Evolutionary conservation across 2,329 filamentous ascomycete genomes (phyloP), one percentile per base, ranked within the genome.

Genomic region (Bipolaris cookei): DNA sequence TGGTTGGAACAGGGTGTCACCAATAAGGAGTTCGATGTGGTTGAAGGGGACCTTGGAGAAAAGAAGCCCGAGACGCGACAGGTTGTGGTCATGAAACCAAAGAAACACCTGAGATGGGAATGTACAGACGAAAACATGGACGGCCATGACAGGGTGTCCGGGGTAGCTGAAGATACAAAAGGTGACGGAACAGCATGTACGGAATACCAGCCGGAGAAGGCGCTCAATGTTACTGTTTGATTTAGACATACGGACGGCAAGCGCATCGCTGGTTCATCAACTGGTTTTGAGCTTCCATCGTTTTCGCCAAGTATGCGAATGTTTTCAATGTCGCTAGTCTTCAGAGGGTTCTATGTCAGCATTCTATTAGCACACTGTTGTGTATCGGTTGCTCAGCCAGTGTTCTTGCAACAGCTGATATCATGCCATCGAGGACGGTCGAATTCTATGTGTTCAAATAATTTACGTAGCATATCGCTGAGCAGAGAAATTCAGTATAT

Each of bases 1-100:
- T 68, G 66, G 66, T 23, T 67, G 39, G 61, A 66, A n/a, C 51
- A 52, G 20, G 61, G 61, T 7, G 55, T 50, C 23, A 6, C 11
- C 28, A n/a, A 54, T 28, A 25, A 51, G 3, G 42, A 37, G 5
- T 28, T 49, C 1, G 16, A 51, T 20, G 34, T 60, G 25, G 41
- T 46, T 38, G 38, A 59, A 21, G 56, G 48, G 10, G 54, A 60
- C 39, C 18, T 58, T 14, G 51, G 56, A 4, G 38, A 42, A 21
- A 45, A 55, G 35, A 51, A 44, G 18, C 28, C 42, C 4, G 55
- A 59, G 32, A 25, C 46, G 23, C 35, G 39, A 18, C 51, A 53
- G 16, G 30, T 42, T 16, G 16, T 42, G 5, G 50, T 35, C 34
- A 25, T 44, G 5, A 53, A 54, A 41, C 28, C 44, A 21, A 46